These are phyloP conservation scores for Eutrema heterophyllum DNA, from an alignment of 345 rosid genomes.

Conservation along the genomic window DNA sequence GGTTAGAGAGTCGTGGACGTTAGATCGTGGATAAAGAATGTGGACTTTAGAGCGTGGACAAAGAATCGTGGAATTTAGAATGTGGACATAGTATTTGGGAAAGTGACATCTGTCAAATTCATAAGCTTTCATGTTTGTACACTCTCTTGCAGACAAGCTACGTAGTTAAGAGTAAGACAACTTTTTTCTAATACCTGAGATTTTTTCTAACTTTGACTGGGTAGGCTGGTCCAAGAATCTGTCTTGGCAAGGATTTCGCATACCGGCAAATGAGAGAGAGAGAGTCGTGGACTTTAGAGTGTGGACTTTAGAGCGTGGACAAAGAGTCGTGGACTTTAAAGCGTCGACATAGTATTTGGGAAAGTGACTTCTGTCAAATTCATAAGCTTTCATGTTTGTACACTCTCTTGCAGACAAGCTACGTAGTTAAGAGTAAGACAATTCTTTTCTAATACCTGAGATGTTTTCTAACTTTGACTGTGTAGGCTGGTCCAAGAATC, in stretches of 20 bases:
- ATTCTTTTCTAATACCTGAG: background rate
- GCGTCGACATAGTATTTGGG: too few relatives aligned
- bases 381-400: constrained; percentile 48
- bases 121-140: constrained; percentile 47
- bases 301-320: too few relatives aligned
- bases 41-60: too few relatives aligned
- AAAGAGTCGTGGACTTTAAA: too few relatives aligned
- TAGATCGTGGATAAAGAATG: too few relatives aligned
- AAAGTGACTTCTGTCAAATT: too few relatives aligned
- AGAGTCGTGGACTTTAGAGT: too few relatives aligned
- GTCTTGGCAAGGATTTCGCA: constrained; percentile 72
- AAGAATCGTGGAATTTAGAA: too few relatives aligned
- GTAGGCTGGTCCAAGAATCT: constrained; percentile 85
- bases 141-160: background rate
- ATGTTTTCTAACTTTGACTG: background rate
- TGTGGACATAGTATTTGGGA: too few relatives aligned
- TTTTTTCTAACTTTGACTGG: background rate
- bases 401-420: background rate
- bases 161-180: background rate
- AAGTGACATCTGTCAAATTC: too few relatives aligned
- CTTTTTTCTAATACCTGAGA: background rate
- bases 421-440: background rate
- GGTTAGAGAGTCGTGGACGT: too few relatives aligned
- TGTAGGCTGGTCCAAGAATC: constrained; percentile 81
- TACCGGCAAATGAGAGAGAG: constrained; percentile 76